Evolutionary conservation across 805 yeast species (phyloP).

Genomic region (Pichia phayaonensis): DNA sequence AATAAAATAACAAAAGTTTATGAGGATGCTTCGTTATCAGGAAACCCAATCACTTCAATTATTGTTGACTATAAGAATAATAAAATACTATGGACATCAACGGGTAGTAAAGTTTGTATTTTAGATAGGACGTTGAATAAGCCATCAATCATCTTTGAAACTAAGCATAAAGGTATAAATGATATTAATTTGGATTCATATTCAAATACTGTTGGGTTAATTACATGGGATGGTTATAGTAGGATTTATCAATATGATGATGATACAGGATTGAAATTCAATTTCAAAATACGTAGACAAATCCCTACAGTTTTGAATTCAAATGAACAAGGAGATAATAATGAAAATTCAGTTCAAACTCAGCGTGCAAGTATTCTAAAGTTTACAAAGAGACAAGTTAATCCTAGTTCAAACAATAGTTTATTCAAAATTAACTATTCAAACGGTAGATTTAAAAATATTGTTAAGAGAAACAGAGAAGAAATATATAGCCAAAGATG

Average conservation of each 20-base stretch:
- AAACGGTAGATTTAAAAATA: slow-evolving; percentile 29
- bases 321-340: slow-evolving; percentile 4
- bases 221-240: slow-evolving; percentile 47
- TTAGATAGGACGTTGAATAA: background rate
- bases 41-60: slow-evolving; percentile 49
- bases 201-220: slow-evolving; percentile 28
- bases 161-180: slow-evolving; percentile 34
- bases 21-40: slow-evolving; percentile 33
- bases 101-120: slow-evolving; percentile 30
- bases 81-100: slow-evolving; percentile 38
- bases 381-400: slow-evolving; percentile 19
- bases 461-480: slow-evolving; percentile 25
- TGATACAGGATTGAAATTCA: slow-evolving; percentile 12
- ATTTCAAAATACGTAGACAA: slow-evolving; percentile 20
- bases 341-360: slow-evolving; percentile 11
- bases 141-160: slow-evolving; percentile 3
- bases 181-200: slow-evolving; percentile 17
- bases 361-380: slow-evolving; percentile 17
- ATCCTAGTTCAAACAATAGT: slow-evolving; percentile 3
- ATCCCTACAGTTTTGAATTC: slow-evolving; percentile 21
- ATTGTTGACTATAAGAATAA: slow-evolving; percentile 21
- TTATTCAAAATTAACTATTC: slow-evolving; percentile 10
- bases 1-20: slow-evolving; percentile 13
- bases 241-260: slow-evolving; percentile 27
- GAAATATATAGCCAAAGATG: slow-evolving; percentile 17